Percentiles rank a stretch among this genome's conserved stretches.
These are phyloP conservation scores for Capniomyces stellatus DNA, from an alignment of 371 early-diverging fungal genomes.

Conservation along the genomic window DNA sequence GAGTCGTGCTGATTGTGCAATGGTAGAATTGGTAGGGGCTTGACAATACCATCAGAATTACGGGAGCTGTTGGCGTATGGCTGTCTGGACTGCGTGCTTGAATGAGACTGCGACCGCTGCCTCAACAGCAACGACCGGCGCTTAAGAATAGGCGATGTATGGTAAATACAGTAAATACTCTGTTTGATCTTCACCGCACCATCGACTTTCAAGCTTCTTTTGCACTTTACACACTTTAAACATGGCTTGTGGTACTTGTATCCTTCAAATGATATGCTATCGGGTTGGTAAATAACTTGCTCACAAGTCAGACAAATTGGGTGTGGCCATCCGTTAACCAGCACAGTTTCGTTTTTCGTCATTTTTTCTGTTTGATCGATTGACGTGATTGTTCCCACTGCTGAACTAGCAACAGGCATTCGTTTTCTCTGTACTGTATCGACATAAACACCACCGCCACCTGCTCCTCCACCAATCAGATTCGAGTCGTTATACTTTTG, in stretches of 20 bases:
- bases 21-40: neutral
- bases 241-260: conserved; percentile 27
- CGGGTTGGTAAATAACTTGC: conserved; percentile 18
- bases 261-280: conserved; percentile 25
- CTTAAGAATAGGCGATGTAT: conserved; percentile 19
- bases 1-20: neutral
- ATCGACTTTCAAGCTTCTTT: conserved; percentile 12
- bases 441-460: neutral
- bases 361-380: conserved; percentile 8
- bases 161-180: conserved; percentile 24
- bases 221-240: conserved; percentile 24
- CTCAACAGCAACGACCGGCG: conserved; percentile 27
- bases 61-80: neutral
- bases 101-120: neutral
- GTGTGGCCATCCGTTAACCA: conserved; percentile 26
- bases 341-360: conserved; percentile 21
- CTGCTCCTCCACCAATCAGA: conserved; percentile 11
- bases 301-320: conserved; percentile 23
- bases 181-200: conserved; percentile 23
- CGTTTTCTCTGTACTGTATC: conserved; percentile 4
- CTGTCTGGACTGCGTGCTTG: neutral
- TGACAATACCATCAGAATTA: neutral
- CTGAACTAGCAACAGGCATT: conserved; percentile 9
- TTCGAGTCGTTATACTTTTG: conserved; percentile 3
- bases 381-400: too few relatives aligned